Base-by-base conservation (phyloP, 2,329 filamentous ascomycete species). In the Magnaporthiopsis rhizophila region DNA sequence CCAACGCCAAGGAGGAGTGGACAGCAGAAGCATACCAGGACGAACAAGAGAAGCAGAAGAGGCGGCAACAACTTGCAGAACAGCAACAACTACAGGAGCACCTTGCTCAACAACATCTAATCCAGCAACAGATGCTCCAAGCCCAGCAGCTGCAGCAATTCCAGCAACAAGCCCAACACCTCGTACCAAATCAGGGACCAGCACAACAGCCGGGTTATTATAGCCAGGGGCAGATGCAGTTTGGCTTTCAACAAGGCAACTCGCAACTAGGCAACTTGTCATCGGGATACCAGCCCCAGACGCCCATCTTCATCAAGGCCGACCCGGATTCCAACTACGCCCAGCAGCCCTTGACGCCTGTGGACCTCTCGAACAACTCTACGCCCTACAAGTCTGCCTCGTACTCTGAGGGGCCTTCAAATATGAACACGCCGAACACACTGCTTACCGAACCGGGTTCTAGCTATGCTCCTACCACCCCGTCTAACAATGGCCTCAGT, bases 391-490 rank as follows among this genome's bases (percentile, higher is more conserved):
- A 75, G 21, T 74, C 72, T 4, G 30, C 15, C 73, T 74, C 9
- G 72, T 73, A n/a, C 66, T 74, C 78, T 38, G 78, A 78, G 3
- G 76, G 75, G 3, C 71, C 73, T 0, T 79, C 78, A 3, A 74
- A 79, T 53, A 53, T 53, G 45, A 62, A 62, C 24, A 62, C 60
- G 3, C 81, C 80, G 18, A 79, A 79, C 45, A 82, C 80, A 11
- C 77, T 79, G 59, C 70, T 81, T 8, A 74, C 72, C 2, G 73
- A 74, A 18, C 67, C 69, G 1, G 69, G 66, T 11, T 69, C 72
- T 11, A 69, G 18, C 62, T 64, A 56, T 26, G 64, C 30, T 34
- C 60, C 36, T 36, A 75, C 76, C 58, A 79, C 74, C 1, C 75
- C 76, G 2, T 79, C 79, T 53, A 53, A n/a, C 21, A 9, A 8